phyloP scores from a whole-genome alignment of 1,284 basidiomycete species.

The Anthracocystis panici-leucophaei region DNA sequence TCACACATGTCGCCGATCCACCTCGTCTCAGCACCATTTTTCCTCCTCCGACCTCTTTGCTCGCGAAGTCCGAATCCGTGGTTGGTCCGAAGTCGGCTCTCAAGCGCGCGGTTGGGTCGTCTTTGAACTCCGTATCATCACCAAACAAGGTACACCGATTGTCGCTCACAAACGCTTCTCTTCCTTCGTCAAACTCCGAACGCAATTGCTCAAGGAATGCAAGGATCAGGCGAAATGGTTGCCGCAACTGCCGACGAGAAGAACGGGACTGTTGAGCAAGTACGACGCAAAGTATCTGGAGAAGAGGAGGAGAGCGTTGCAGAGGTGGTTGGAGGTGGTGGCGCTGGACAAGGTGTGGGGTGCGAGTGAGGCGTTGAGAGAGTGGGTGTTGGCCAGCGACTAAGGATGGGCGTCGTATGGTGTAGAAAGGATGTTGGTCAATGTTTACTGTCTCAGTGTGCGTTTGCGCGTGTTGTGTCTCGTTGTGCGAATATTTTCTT shows the following conservation, averaged over 20 bases:
- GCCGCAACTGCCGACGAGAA: slow-evolving; percentile 52
- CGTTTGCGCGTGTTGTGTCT: too few relatives aligned
- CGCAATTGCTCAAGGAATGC: slow-evolving; percentile 27
- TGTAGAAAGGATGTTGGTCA: not conserved
- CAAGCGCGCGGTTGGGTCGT: slow-evolving; percentile 62
- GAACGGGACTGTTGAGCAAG: slow-evolving; percentile 56
- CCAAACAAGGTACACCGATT: slow-evolving; percentile 52
- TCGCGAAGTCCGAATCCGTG: slow-evolving; percentile 53
- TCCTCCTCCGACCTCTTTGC: slow-evolving; percentile 39
- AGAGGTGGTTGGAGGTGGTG: slow-evolving; percentile 59
- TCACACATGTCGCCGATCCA: slow-evolving; percentile 11
- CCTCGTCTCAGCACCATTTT: slow-evolving; percentile 1
- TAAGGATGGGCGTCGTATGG: slow-evolving; percentile 5
- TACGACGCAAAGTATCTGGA: slow-evolving; percentile 61
- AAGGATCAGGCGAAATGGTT: slow-evolving; percentile 41
- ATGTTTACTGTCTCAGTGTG: not conserved
- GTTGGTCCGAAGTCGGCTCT: slow-evolving; percentile 61
- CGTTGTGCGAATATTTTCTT: too few relatives aligned
- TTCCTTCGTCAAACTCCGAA: slow-evolving; percentile 48
- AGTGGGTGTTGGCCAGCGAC: slow-evolving; percentile 58
- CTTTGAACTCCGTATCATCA: slow-evolving; percentile 56
- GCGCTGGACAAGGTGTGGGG: slow-evolving; percentile 60
- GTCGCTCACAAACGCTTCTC: slow-evolving; percentile 49
- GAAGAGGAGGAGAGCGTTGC: slow-evolving; percentile 55
- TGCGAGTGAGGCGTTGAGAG: slow-evolving; percentile 28